These are phyloP conservation scores for Thermoascus crustaceus DNA, from an alignment of 2,329 filamentous ascomycete genomes.

Conservation along the genomic window DNA sequence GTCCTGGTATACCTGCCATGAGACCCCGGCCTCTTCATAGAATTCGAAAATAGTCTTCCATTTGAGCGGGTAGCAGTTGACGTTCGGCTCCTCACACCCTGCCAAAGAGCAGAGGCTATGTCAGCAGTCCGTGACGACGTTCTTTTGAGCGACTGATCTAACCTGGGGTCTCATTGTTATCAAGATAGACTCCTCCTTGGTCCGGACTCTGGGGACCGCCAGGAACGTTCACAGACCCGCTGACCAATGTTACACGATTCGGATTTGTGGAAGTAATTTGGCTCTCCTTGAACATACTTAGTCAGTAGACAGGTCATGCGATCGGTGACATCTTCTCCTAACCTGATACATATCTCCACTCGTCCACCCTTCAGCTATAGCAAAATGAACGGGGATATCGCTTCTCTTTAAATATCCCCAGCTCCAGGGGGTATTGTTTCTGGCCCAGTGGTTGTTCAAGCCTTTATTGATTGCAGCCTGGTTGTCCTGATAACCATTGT, in stretches of 20 bases:
- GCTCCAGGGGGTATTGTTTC: slow-evolving; percentile 47
- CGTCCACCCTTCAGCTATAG: slow-evolving; percentile 48
- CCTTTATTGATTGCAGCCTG: slow-evolving; percentile 46
- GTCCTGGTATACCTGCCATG: slow-evolving; percentile 46
- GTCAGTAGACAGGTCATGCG: no score
- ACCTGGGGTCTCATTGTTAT: slow-evolving; percentile 45
- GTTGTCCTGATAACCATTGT: slow-evolving; percentile 46
- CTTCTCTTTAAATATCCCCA: slow-evolving; percentile 45
- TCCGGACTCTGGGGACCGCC: slow-evolving; percentile 37
- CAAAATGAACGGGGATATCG: slow-evolving; percentile 49
- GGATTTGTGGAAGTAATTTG: slow-evolving; percentile 47
- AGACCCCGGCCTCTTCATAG: slow-evolving; percentile 41
- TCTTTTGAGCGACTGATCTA: neutral
- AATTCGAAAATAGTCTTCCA: slow-evolving; percentile 47
- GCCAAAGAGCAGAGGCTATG: neutral
- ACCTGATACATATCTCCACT: slow-evolving; percentile 50
- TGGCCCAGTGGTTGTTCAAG: slow-evolving; percentile 47
- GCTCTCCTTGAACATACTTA: slow-evolving; percentile 30
- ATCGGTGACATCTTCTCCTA: no score
- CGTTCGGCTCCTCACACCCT: slow-evolving; percentile 37
- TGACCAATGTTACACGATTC: slow-evolving; percentile 45
- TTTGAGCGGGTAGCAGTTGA: slow-evolving; percentile 48
- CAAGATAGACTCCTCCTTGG: slow-evolving; percentile 42
- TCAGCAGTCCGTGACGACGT: neutral
- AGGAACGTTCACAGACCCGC: slow-evolving; percentile 45